Base-by-base conservation (phyloP, 2,329 filamentous ascomycete genomes). In the Calonectria honghensis region DNA sequence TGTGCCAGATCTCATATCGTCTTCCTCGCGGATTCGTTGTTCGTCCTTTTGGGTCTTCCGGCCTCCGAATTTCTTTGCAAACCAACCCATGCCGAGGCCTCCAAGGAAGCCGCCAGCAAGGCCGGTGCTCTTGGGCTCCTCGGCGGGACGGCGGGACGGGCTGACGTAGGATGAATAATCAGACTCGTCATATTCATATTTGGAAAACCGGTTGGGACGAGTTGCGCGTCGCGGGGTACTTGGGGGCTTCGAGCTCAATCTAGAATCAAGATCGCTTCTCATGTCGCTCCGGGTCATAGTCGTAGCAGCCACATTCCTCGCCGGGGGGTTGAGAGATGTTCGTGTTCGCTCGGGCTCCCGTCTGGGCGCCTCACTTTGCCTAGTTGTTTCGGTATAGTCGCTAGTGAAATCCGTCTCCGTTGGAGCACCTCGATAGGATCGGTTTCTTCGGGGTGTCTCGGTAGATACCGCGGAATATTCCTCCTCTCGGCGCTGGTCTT, bases 41-140 rank as follows among this genome's bases (percentile, higher is more conserved):
- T 88, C 89, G 74, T 89, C 89, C 68, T 86, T 85, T 75, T 81
- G 87, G 73, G 86, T 82, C 66, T 86, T 86, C 78, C 91, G 85
- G 83, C 92, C 88, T 78, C 90, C 91, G 83, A 94, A 89, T 82
- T 91, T 91, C 85, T 90, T 93, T 9, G 91, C 90, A 63, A 96
- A 85, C 87, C 93, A 94, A 11, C 93, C 94, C 41, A 94, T 86
- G 2, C 93, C 93, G 32, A 95, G 84, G 2, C 92, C 88, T 11
- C 90, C 92, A 65, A 93, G 81, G 18, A 92, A 79, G 1, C 90
- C 90, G 77, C 93, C 91, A 29, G 88, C 89, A n/a, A 88, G 84
- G 0, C 88, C 88, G 75, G 90, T 89, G 16, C 84, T 85, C 71
- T 88, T 85, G 9, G 76, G 85, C 27, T 88, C 87, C 10, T 87